Evolutionary conservation across 2,329 filamentous ascomycete genomes (phyloP).

Genomic region (Tolypocladium album): DNA sequence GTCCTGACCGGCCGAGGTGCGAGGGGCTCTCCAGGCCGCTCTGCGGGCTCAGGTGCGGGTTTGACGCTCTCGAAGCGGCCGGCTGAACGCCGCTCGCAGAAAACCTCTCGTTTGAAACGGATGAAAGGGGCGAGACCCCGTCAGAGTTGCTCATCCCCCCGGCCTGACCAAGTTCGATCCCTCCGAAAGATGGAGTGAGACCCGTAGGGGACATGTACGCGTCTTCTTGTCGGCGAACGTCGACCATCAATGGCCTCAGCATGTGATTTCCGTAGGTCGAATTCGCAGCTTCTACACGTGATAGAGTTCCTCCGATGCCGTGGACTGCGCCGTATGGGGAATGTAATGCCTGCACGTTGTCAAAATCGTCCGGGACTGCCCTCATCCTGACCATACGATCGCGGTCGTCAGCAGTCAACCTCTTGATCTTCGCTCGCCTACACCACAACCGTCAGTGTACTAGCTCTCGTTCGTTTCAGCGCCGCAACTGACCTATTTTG

Average conservation of each 20-base stretch:
- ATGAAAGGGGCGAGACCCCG: constrained; percentile 46
- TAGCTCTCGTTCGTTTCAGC: background rate
- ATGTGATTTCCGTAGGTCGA: constrained; percentile 48
- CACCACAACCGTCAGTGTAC: constrained; percentile 6
- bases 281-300: constrained; percentile 35
- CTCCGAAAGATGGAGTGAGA: constrained; percentile 56
- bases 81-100: constrained; percentile 21
- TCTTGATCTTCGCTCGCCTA: constrained; percentile 62
- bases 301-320: constrained; percentile 34
- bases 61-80: constrained; percentile 31
- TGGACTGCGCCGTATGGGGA: constrained; percentile 55
- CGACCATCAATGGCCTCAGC: constrained; percentile 58
- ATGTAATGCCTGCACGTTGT: constrained; percentile 58
- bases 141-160: constrained; percentile 40
- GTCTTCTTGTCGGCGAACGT: constrained; percentile 54
- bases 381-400: constrained; percentile 64
- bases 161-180: constrained; percentile 51
- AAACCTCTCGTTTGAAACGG: constrained; percentile 43
- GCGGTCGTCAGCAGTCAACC: constrained; percentile 57
- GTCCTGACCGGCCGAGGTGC: constrained; percentile 33
- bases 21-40: background rate
- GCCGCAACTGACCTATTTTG: constrained; percentile 68
- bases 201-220: constrained; percentile 57
- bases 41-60: constrained; percentile 26
- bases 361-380: constrained; percentile 59